Evolutionary conservation across 179 eudicot genomes (phyloP), one percentile per base, ranked within the genome.

Genomic region (Nepenthes alata): DNA sequence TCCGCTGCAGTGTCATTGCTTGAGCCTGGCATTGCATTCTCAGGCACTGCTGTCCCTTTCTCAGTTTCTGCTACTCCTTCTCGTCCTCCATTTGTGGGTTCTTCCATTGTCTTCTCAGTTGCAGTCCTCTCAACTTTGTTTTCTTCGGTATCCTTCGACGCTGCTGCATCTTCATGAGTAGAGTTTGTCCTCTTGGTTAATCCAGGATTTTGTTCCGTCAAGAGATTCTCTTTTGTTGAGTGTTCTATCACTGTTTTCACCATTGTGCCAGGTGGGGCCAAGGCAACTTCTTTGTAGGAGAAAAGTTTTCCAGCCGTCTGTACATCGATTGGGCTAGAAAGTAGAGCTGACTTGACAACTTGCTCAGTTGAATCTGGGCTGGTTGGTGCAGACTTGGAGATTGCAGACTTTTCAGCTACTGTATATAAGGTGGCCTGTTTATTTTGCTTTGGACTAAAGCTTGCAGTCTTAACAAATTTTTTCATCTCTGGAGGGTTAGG

Each of bases 271-370:
- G 96, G 98, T 67, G 87, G 86, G 56, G 96, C 96, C 54, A 89
- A 64, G 72, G 98, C 98, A 68, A 91, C 98, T 74, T 91, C 96
- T 79, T 91, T 91, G 78, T 91, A 91, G 0, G 98, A 91, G 65
- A 91, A 89, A 59, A 79, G 80, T 67, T 91, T 91, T 59, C 86
- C 83, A 54, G 80, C 80, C 47, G 78, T 72, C 62, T 85, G 83
- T 68, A 77, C 67, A 59, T 68, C 77, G 35, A 74, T 64, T 50
- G 89, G 63, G 63, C 75, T 72, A 58, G 81, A 62, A 64, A 75
- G 51, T 47, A 82, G 66, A 76, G 73, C 62, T 63, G 82, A 63
- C 70, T 80, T 84, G 35, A 76, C 65, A 67, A 61, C 70, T 74
- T 70, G 82, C 63, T 82, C 84, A 59, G 65, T 48, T 47, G 75